phyloP scores from a whole-genome alignment of 164 flowering plant genomes.

The Tetrastigma voinierianum region DNA sequence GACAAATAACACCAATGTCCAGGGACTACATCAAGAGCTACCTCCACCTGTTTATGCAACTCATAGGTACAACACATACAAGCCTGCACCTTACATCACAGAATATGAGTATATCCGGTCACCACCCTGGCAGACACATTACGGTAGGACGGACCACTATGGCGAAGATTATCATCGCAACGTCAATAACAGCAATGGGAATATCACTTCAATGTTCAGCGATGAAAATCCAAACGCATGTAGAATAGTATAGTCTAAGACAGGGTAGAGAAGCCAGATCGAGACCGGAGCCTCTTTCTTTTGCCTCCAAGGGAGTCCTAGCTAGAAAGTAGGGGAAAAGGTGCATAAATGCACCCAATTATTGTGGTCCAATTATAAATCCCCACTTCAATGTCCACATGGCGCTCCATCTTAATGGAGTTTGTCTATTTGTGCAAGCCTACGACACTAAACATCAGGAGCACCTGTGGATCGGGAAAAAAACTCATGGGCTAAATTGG shows the following conservation, averaged over 20 bases:
- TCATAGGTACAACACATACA: slow-evolving; percentile 53
- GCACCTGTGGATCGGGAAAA: too few relatives aligned
- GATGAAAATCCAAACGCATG: slow-evolving; percentile 98
- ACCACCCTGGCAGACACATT: slow-evolving; percentile 35
- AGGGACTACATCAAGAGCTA: background rate
- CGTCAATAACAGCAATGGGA: slow-evolving; percentile 40
- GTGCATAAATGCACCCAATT: too few relatives aligned
- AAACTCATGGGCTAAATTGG: too few relatives aligned
- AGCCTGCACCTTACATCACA: slow-evolving; percentile 63
- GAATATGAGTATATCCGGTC: slow-evolving; percentile 43
- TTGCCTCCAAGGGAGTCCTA: slow-evolving; percentile 10
- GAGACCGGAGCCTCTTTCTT: slow-evolving; percentile 11
- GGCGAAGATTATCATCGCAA: slow-evolving; percentile 40
- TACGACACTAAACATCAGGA: too few relatives aligned
- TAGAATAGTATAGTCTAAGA: slow-evolving; percentile 56
- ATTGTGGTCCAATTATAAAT: too few relatives aligned
- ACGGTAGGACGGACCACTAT: slow-evolving; percentile 42
- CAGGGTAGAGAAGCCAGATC: background rate
- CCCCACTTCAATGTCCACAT: too few relatives aligned
- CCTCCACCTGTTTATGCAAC: slow-evolving; percentile 32
- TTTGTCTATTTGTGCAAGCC: too few relatives aligned
- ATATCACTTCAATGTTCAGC: slow-evolving; percentile 73
- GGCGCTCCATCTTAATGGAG: too few relatives aligned
- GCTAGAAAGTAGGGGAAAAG: too few relatives aligned
- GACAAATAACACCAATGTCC: slow-evolving; percentile 23